Evolutionary conservation across 2,329 filamentous ascomycete genomes (phyloP), one percentile per base, ranked within the genome.

Genomic region (Aspergillus sp.): DNA sequence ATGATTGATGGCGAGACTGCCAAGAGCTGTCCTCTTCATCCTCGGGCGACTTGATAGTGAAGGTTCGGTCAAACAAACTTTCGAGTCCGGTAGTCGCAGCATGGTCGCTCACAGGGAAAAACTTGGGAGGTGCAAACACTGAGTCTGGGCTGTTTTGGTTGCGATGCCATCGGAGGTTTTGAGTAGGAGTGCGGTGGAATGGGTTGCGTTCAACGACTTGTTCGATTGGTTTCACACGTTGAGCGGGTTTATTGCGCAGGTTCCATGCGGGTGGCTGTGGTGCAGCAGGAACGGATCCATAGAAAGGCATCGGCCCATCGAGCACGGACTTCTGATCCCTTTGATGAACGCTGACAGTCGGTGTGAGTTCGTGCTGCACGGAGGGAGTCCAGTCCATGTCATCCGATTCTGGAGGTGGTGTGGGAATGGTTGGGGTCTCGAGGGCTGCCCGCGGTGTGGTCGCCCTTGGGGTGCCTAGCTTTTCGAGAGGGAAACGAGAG

Each of bases 361-460:
- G 73, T 48, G 69, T 70, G 19, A 78, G 68, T 19, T 73, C 63
- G 56, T 75, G 70, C 42, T 77, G 73, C 42, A 69, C 62, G 38
- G 79, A 78, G n/a, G 81, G 81, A 36, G 78, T 79, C 81, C 81
- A 83, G 61, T 83, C 81, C 81, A 83, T 82, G 44, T 73, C 73
- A 61, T 81, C 79, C 17, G 66, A 69, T 53, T 78, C 77, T 5
- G 74, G 73, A 13, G 76, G 75, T 54, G 75, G 75, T 19, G 77
- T 77, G 19, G 74, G 69, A 54, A 76, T 70, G 36, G 69, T 59
- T n/a, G 65, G 62, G 53, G 66, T 60, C 23, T 65, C 60, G 13
- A 63, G 62, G 19, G 68, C 61, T 49, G 69, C 59, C 36, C 54
- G 70, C 54, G 66, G 63, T 57, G 70, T 64, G 25, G 74, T 13